phyloP scores from a whole-genome alignment of 805 yeast genomes.

The Torulaspora microellipsoides region DNA sequence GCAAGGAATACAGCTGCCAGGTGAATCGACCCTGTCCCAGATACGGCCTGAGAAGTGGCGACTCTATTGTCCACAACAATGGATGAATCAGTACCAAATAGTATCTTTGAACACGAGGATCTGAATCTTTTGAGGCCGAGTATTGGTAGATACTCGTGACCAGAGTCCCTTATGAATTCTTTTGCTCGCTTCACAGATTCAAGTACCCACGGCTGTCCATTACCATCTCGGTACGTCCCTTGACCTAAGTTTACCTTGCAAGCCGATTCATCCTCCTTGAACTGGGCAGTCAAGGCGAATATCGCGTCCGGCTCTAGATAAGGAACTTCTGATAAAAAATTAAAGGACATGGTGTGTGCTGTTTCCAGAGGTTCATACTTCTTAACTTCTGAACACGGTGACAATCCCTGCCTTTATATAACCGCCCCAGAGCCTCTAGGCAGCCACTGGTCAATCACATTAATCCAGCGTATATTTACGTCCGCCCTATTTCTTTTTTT shows the following conservation, averaged over 20 bases:
- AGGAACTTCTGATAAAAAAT: conserved; percentile 1
- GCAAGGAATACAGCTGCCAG: conserved; percentile 5
- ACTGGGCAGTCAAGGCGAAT: conserved; percentile 2
- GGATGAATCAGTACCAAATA: not conserved
- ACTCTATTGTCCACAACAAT: not conserved
- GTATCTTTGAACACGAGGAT: conserved; percentile 1
- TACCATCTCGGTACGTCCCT: conserved; percentile 1
- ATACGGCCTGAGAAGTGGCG: conserved; percentile 3
- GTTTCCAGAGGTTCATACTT: not conserved
- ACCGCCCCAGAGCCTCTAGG: not conserved
- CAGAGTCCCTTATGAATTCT: not conserved
- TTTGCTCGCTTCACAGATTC: not conserved
- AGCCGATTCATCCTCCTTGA: not conserved
- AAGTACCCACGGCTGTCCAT: conserved; percentile 1
- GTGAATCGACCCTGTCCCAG: conserved; percentile 8
- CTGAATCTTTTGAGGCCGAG: conserved; percentile 2
- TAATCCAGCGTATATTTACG: not conserved
- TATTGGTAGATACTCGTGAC: conserved; percentile 1
- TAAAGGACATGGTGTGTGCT: not conserved
- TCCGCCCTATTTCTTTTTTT: not conserved
- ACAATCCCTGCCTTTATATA: not conserved
- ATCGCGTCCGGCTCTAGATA: conserved; percentile 1
- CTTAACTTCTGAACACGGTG: no score
- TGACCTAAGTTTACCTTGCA: conserved; percentile 2
- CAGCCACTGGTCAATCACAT: not conserved